Conservation (phyloP, 495 filamentous ascomycete genomes). For the Penicillium fimorum region DNA sequence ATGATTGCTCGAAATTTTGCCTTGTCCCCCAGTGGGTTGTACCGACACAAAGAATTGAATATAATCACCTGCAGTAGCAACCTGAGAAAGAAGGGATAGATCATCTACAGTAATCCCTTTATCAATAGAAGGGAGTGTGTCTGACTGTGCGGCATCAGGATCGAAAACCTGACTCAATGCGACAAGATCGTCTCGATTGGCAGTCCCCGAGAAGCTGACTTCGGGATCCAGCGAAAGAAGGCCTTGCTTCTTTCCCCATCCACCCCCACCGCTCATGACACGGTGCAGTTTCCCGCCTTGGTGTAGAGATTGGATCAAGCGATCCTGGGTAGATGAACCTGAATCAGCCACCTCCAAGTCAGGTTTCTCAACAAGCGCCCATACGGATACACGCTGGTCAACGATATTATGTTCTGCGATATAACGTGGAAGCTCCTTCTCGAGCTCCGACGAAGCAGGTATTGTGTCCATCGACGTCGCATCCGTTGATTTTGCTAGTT, state of each 20-base stretch:
- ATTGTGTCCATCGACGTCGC: slow-evolving; percentile 40
- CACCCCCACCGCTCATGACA: slow-evolving; percentile 83
- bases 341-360: slow-evolving; percentile 17
- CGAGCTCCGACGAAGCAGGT: slow-evolving; percentile 76
- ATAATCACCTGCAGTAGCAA: slow-evolving; percentile 47
- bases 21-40: slow-evolving; percentile 15
- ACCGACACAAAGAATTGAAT: slow-evolving; percentile 51
- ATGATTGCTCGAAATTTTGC: not conserved
- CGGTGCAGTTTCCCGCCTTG: slow-evolving; percentile 58
- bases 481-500: slow-evolving; percentile 52
- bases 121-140: slow-evolving; percentile 23
- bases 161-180: slow-evolving; percentile 26
- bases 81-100: slow-evolving; percentile 42
- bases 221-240: slow-evolving; percentile 80
- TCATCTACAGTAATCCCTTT: slow-evolving; percentile 30
- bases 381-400: slow-evolving; percentile 59
- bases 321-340: slow-evolving; percentile 22
- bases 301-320: slow-evolving; percentile 24
- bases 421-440: slow-evolving; percentile 59
- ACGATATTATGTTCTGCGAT: slow-evolving; percentile 49
- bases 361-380: slow-evolving; percentile 64
- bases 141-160: slow-evolving; percentile 11
- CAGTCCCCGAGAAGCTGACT: slow-evolving; percentile 34
- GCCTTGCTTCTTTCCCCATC: slow-evolving; percentile 85
- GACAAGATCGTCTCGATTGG: slow-evolving; percentile 12